Evolutionary conservation across 2,329 filamentous ascomycete genomes (phyloP).

Genomic region (Ceratocystis albifundus): DNA sequence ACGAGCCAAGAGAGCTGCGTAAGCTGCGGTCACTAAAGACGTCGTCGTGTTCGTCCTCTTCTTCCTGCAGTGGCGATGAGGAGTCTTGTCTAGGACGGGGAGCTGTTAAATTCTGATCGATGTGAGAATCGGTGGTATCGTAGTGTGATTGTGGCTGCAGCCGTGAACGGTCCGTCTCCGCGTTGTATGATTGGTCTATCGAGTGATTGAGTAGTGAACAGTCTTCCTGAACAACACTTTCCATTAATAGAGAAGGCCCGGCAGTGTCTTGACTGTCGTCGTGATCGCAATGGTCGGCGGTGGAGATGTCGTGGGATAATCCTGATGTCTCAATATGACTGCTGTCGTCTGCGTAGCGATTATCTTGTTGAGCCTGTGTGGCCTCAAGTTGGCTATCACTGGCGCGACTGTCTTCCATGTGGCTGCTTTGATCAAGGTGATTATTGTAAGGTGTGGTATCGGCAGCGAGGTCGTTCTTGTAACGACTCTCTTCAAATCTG

Average conservation of each 20-base stretch:
- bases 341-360: slow-evolving; percentile 12
- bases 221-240: slow-evolving; percentile 10
- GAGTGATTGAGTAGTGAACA: slow-evolving; percentile 21
- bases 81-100: slow-evolving; percentile 16
- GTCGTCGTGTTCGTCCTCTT: slow-evolving; percentile 32
- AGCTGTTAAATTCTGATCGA: slow-evolving; percentile 8
- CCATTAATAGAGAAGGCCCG: slow-evolving; percentile 5
- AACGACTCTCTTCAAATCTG: neutral
- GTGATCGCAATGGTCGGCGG: neutral
- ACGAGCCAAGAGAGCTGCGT: slow-evolving; percentile 45
- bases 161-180: slow-evolving; percentile 11
- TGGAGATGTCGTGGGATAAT: neutral
- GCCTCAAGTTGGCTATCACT: slow-evolving; percentile 13
- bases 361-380: neutral
- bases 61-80: slow-evolving; percentile 39
- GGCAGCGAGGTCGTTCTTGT: neutral
- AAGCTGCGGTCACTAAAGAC: slow-evolving; percentile 49
- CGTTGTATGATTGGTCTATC: slow-evolving; percentile 22
- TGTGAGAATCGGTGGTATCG: slow-evolving; percentile 15
- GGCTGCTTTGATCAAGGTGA: slow-evolving; percentile 11
- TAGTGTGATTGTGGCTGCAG: slow-evolving; percentile 16
- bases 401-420: slow-evolving; percentile 12
- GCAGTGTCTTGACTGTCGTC: neutral
- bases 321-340: neutral
- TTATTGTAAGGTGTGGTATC: neutral